These are phyloP conservation scores for Cladophialophora chaetospira DNA, from an alignment of 2,329 filamentous ascomycete genomes.

Conservation along the genomic window DNA sequence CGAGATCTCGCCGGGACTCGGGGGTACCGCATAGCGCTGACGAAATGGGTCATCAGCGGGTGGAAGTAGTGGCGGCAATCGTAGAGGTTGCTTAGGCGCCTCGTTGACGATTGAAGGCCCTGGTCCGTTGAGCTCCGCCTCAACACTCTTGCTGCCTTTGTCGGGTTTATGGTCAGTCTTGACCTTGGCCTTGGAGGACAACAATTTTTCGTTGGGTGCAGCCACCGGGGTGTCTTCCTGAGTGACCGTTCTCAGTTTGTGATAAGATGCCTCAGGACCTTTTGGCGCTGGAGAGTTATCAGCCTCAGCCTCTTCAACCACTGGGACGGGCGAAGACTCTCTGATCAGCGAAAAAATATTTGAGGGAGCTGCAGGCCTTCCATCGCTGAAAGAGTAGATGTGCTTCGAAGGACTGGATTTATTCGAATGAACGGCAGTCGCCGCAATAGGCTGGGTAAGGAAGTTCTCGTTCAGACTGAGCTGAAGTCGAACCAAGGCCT, in stretches of 20 bases:
- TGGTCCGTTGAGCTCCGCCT: conserved; percentile 18
- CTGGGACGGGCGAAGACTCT: conserved; percentile 11
- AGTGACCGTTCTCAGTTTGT: conserved; percentile 17
- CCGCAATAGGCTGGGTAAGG: conserved; percentile 14
- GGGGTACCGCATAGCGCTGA: conserved; percentile 12
- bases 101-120: conserved; percentile 23
- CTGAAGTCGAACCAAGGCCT: conserved; percentile 31
- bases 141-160: conserved; percentile 8
- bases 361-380: conserved; percentile 23
- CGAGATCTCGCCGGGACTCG: conserved; percentile 28
- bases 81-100: conserved; percentile 8
- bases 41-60: conserved; percentile 11
- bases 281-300: conserved; percentile 4
- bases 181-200: not conserved
- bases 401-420: conserved; percentile 12
- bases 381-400: conserved; percentile 15
- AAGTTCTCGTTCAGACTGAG: conserved; percentile 32
- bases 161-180: not conserved
- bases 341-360: conserved; percentile 26
- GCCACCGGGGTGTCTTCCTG: not conserved
- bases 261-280: conserved; percentile 17
- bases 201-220: not conserved
- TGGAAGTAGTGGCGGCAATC: conserved; percentile 16
- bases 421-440: conserved; percentile 11
- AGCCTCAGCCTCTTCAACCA: conserved; percentile 12